Conservation (phyloP, 2,329 filamentous ascomycete species). For the Hysterium pulicare region DNA sequence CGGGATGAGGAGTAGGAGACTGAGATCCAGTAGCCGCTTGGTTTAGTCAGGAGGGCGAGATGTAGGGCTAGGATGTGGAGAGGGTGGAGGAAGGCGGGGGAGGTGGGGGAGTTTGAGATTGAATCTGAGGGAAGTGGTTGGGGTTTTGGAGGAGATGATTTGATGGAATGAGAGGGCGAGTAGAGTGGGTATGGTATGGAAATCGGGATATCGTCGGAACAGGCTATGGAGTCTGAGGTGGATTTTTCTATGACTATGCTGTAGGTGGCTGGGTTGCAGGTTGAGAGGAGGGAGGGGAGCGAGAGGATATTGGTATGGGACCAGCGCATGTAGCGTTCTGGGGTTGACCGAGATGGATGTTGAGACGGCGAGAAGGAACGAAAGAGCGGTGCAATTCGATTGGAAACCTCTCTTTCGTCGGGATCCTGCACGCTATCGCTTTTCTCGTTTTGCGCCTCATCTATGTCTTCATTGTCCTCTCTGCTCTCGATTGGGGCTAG, state of each 20-base stretch:
- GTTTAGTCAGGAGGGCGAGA: slow-evolving; percentile 36
- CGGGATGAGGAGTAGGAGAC: slow-evolving; percentile 40
- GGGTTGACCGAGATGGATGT: too few species aligned
- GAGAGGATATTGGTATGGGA: slow-evolving; percentile 34
- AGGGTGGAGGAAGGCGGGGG: slow-evolving; percentile 29
- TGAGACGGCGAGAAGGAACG: too few species aligned
- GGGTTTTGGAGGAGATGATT: too few species aligned
- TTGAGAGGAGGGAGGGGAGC: slow-evolving; percentile 23
- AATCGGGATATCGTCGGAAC: slow-evolving; percentile 30
- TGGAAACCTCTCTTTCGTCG: neutral
- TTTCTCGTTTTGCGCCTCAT: neutral
- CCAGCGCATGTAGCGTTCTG: slow-evolving; percentile 28
- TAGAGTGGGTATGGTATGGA: slow-evolving; percentile 27
- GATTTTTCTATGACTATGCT: slow-evolving; percentile 38
- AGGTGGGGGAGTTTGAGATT: slow-evolving; percentile 5
- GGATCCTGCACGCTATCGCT: neutral
- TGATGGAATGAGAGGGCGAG: slow-evolving; percentile 8
- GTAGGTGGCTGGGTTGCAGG: slow-evolving; percentile 22
- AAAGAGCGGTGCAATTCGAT: too few species aligned
- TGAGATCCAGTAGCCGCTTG: slow-evolving; percentile 37
- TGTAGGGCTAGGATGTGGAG: slow-evolving; percentile 39
- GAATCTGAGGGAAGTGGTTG: neutral
- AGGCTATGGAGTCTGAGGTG: slow-evolving; percentile 37
- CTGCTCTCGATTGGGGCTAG: neutral
- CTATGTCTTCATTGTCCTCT: neutral